Conservation (phyloP, 768 basidiomycete genomes). For the Boletellus ananiceps region DNA sequence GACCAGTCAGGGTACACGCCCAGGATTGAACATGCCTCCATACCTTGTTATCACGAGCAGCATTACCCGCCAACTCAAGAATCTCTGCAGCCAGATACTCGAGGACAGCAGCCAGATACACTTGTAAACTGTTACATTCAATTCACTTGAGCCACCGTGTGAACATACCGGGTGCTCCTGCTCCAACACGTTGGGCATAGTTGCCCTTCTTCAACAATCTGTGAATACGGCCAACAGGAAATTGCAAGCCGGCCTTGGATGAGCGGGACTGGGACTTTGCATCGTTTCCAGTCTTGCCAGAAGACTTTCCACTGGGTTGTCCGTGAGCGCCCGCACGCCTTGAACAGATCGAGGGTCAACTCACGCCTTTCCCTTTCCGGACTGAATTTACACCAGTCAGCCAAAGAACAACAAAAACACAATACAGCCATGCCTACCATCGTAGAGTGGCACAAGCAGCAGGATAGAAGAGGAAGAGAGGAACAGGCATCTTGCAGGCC, state of each 20-base stretch:
- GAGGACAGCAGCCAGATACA: slow-evolving; percentile 80
- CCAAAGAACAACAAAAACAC: not conserved
- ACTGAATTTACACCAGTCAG: slow-evolving; percentile 29
- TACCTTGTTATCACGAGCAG: slow-evolving; percentile 70
- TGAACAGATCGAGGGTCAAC: slow-evolving; percentile 15
- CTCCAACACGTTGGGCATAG: slow-evolving; percentile 67
- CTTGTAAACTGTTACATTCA: slow-evolving; percentile 31
- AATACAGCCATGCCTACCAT: slow-evolving; percentile 30
- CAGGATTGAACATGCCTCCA: not conserved
- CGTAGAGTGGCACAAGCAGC: slow-evolving; percentile 6
- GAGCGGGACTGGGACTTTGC: slow-evolving; percentile 66
- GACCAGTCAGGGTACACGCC: not conserved
- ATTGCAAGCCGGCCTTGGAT: slow-evolving; percentile 56
- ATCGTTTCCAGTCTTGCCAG: slow-evolving; percentile 47
- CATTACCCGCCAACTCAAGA: slow-evolving; percentile 78
- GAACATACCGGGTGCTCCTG: slow-evolving; percentile 58
- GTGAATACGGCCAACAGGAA: slow-evolving; percentile 83
- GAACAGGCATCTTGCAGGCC: not conserved
- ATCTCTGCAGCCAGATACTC: slow-evolving; percentile 88
- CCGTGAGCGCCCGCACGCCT: not conserved
- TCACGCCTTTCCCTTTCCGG: slow-evolving; percentile 55
- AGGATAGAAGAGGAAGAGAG: slow-evolving; percentile 19
- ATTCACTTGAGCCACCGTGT: not conserved
- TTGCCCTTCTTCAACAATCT: slow-evolving; percentile 70
- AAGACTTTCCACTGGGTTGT: slow-evolving; percentile 41